These are phyloP conservation scores for Allium fistulosum DNA, from an alignment of 106 monocot genomes.

Conservation along the genomic window DNA sequence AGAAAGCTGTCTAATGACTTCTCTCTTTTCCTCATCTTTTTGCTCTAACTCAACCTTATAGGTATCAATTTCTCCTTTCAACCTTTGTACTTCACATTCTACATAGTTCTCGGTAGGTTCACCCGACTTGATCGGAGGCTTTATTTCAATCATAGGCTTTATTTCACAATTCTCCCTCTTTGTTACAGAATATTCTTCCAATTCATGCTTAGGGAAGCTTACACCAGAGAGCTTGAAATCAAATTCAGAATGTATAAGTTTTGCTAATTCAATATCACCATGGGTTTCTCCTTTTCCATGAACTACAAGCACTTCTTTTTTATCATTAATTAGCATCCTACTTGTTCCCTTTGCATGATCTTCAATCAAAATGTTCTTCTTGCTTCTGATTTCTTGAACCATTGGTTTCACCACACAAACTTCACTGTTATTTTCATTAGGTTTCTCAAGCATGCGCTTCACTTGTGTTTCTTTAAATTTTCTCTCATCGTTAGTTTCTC, in stretches of 20 bases:
- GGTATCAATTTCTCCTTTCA: constrained; percentile 23
- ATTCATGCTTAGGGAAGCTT: not conserved
- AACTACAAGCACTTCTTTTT: not conserved
- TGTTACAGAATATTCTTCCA: not conserved
- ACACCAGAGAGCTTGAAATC: not conserved
- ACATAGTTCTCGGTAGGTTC: not conserved
- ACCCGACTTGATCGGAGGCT: not conserved
- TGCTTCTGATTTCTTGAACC: not conserved
- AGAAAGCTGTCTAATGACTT: constrained; percentile 70
- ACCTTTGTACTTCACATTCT: constrained; percentile 5
- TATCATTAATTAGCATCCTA: not conserved
- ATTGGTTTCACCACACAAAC: not conserved
- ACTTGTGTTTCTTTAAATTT: not conserved
- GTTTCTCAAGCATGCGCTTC: not conserved
- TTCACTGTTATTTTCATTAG: not conserved
- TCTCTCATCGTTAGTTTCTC: not conserved
- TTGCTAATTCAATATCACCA: not conserved
- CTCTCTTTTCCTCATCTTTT: constrained; percentile 89
- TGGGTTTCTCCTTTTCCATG: too few relatives aligned
- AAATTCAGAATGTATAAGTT: not conserved
- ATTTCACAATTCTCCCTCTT: not conserved
- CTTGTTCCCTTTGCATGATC: not conserved
- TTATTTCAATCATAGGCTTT: not conserved
- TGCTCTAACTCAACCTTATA: constrained; percentile 21
- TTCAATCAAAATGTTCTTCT: not conserved